phyloP scores from a whole-genome alignment of 495 filamentous ascomycete genomes.

The Clavariopsis aquatica region DNA sequence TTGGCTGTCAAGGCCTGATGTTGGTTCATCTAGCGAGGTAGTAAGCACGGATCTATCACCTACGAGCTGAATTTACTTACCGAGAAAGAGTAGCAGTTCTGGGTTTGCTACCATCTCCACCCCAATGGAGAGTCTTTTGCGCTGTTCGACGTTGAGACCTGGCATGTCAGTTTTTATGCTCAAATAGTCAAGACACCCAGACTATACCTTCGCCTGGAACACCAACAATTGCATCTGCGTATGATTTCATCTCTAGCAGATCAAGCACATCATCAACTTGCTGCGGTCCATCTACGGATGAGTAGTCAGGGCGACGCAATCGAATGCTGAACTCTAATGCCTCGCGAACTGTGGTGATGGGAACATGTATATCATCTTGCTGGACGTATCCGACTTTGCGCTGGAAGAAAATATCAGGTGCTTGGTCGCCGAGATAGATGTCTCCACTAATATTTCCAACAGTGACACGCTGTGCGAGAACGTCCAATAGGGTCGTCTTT shows the following conservation, averaged over 20 bases:
- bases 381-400: slow-evolving; percentile 32
- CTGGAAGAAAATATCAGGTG: slow-evolving; percentile 17
- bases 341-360: slow-evolving; percentile 31
- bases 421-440: slow-evolving; percentile 12
- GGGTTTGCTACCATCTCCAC: slow-evolving; percentile 33
- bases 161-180: neutral
- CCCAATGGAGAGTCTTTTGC: slow-evolving; percentile 27
- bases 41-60: neutral
- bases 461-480: slow-evolving; percentile 2
- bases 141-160: slow-evolving; percentile 35
- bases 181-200: neutral
- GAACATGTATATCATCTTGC: slow-evolving; percentile 30
- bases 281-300: neutral
- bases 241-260: slow-evolving; percentile 21
- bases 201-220: slow-evolving; percentile 12
- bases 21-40: slow-evolving; percentile 13
- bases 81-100: slow-evolving; percentile 33
- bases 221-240: slow-evolving; percentile 27
- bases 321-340: slow-evolving; percentile 22
- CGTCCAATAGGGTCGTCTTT: slow-evolving; percentile 33
- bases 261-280: slow-evolving; percentile 11
- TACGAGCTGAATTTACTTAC: slow-evolving; percentile 5
- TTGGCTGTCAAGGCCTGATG: slow-evolving; percentile 25
- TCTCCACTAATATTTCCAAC: slow-evolving; percentile 16
- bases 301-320: slow-evolving; percentile 6